Evolutionary conservation across 108 stramenopile species (phyloP), one percentile per base, ranked within the genome.

Genomic region (Aurantiochytrium sp.): DNA sequence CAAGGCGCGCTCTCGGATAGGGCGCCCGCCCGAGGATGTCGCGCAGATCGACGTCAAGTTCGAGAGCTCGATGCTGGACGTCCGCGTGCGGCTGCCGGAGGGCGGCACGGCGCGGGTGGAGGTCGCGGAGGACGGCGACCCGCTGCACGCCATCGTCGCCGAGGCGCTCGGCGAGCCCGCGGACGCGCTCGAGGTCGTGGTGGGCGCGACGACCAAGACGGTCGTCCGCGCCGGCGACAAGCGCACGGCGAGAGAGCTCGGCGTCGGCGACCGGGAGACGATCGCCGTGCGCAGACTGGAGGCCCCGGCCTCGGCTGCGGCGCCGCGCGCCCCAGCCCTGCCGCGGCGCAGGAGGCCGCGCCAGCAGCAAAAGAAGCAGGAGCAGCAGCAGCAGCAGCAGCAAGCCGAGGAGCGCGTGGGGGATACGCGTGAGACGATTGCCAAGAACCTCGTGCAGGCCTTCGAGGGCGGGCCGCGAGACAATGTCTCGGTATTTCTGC

Each of bases 71-170:
- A 81, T 81, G 73, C 21, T 81, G 21, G 45, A 48, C 6, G 12
- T 81, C 45, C 39, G 45, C 3, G 45, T 81, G n/a, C 73, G 73
- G 42, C 73, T 81, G 42, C n/a, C 73, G n/a, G 73, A 48, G n/a
- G 3, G 42, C 45, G 73, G 42, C n/a, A 5, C 39, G 10, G 10
- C 8, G 45, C 21, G 8, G 10, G 45, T 81, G n/a, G 15, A 41
- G 42, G 42, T 81, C 42, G 73, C 73, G 8, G 73, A 81, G 30
- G 73, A 81, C 45, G 73, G 73, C 12, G 73, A 81, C 45, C 42
- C 42, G 36, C 73, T 81, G 2, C 45, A 48, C 73, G 24, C 6
- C 10, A n/a, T 48, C 1, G 73, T 81, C 19, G 73, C 73, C 2
- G 73, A 81, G 42, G 73, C 73, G 45, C 42, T 81, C 27, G 73